Base-by-base conservation (phyloP, 352 stramenopile genomes). In the Pythium angustatum region DNA sequence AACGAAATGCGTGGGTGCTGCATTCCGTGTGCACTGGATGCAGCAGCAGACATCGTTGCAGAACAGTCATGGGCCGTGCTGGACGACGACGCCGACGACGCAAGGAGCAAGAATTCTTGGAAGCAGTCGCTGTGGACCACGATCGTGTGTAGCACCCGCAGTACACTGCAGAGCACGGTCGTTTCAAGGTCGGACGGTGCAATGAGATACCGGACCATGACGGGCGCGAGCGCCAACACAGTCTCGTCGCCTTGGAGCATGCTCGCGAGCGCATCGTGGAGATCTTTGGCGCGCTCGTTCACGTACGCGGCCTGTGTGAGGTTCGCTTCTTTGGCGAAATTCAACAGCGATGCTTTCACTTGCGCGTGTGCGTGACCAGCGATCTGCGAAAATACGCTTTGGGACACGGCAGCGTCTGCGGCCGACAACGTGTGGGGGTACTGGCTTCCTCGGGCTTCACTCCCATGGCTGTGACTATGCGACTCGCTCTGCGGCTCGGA, bases 361-460 rank as follows among this genome's bases (percentile, higher is more conserved):
- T 76, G 64, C 0, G 69, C 69, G 27, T 69, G 60, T 1, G 64
- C 69, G 11, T 76, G 64, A 15, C 66, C 69, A 19, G 69, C 66
- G 22, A 76, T 69, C 48, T 76, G 69, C 2, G 69, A 73, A 24
- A 76, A 76, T 10, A 76, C 69, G 49, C 64, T 72, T 34, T 72
- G 69, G 14, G 69, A 72, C 19, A 67, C 45, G 1, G 22, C 62
- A 58, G 64, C 51, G n/a, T 66, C 64, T 1, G 50, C 21, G 0
- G 27, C 49, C 2, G 31, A 22, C 4, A 21, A 47, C 6, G n/a
- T n/a, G n/a, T 47, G 40, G 40, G 17, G 54, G 6, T 57, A 28
- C 52, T 71, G 64, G 27, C 64, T 66, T 7, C 27, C 34, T 62
- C 21, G 48, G 0, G 19, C 26, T 21, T 71, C 51, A 30, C 48